A percentile compares a stretch with the other conserved stretches of the same genome.
Evolutionary conservation across 2,329 filamentous ascomycete genomes (phyloP).

Genomic region (Diaporthe destruens): DNA sequence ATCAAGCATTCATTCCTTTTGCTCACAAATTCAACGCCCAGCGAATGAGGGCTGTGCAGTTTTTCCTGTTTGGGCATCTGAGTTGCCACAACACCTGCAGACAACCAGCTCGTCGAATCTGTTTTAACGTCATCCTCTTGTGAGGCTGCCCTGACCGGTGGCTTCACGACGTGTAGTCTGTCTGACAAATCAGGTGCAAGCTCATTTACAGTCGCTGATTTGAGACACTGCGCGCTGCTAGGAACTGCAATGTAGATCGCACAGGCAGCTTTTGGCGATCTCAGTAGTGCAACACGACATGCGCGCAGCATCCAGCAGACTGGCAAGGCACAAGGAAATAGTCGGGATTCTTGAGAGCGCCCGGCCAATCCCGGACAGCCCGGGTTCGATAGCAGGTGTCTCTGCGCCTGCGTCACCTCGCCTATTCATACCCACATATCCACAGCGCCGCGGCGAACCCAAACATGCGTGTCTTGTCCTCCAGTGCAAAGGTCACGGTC

Average conservation of each 20-base stretch:
- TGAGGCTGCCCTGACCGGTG: conserved; percentile 22
- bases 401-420: conserved; percentile 5
- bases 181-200: conserved; percentile 9
- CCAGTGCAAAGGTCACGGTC: conserved; percentile 42
- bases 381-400: neutral
- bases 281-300: conserved; percentile 17
- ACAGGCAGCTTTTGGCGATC: conserved; percentile 38
- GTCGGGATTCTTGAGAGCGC: neutral
- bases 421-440: conserved; percentile 25
- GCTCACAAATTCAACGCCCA: neutral
- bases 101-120: conserved; percentile 9
- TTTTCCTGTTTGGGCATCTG: conserved; percentile 35
- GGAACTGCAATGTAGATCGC: neutral
- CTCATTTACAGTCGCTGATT: neutral
- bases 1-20: conserved; percentile 27
- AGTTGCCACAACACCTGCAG: conserved; percentile 7
- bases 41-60: conserved; percentile 10
- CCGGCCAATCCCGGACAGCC: neutral
- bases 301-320: neutral
- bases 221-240: conserved; percentile 29
- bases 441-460: conserved; percentile 21
- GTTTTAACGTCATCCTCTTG: conserved; percentile 11
- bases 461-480: conserved; percentile 30
- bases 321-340: neutral
- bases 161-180: neutral